Evolutionary conservation across 106 monocot species (phyloP).

Genomic region (Gastrodia elata): DNA sequence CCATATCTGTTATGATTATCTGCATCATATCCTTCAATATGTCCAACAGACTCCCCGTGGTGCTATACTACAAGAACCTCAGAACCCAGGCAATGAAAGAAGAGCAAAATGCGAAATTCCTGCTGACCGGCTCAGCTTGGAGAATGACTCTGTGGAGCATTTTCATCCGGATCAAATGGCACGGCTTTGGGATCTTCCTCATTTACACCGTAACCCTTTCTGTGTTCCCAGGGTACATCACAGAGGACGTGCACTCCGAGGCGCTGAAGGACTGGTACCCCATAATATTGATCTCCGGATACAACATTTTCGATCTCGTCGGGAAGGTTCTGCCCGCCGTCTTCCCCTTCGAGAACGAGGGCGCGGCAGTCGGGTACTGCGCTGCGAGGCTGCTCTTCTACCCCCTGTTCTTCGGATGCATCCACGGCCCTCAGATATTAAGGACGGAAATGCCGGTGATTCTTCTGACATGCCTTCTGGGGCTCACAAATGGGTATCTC

Average conservation of each 20-base stretch:
- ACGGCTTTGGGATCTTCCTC: constrained; percentile 35
- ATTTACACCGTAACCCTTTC: constrained; percentile 44
- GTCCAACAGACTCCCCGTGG: constrained; percentile 32
- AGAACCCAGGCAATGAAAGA: constrained; percentile 29
- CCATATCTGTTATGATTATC: constrained; percentile 37
- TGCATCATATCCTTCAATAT: constrained; percentile 43
- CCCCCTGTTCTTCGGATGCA: constrained; percentile 33
- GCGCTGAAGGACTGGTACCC: constrained; percentile 52
- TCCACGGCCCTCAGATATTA: constrained; percentile 40
- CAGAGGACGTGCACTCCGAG: constrained; percentile 52
- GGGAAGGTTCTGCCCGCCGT: constrained; percentile 37
- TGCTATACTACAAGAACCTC: constrained; percentile 33
- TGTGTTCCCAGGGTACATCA: constrained; percentile 52
- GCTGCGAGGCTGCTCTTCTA: constrained; percentile 43
- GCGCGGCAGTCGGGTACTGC: constrained; percentile 21
- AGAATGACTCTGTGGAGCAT: constrained; percentile 32
- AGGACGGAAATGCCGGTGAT: constrained; percentile 40
- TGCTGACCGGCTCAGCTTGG: constrained; percentile 23
- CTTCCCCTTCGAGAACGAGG: constrained; percentile 28
- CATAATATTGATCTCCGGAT: constrained; percentile 36
- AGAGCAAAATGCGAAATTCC: constrained; percentile 13
- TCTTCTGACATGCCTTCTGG: constrained; percentile 40
- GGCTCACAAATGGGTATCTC: constrained; percentile 50
- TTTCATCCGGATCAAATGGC: constrained; percentile 30
- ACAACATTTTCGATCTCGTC: constrained; percentile 44